A percentile compares a stretch with the other conserved stretches of the same genome.
These are phyloP conservation scores for Vanilla planifolia DNA, from an alignment of 106 monocot genomes.

Conservation along the genomic window DNA sequence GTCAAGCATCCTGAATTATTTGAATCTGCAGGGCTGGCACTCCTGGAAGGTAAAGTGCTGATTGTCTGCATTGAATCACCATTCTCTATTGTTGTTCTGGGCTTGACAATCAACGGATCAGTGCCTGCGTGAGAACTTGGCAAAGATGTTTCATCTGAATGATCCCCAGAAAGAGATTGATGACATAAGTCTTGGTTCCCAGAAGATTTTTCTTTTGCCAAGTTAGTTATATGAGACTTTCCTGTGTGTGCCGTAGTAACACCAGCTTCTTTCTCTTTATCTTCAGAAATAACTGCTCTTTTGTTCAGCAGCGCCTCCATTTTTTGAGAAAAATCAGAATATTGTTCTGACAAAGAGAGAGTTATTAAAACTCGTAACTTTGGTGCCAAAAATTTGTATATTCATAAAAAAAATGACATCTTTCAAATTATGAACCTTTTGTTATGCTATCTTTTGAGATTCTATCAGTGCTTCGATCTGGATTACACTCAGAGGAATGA, in stretches of 20 bases:
- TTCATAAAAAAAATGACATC: neutral
- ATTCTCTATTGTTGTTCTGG: constrained; percentile 6
- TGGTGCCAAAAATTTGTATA: constrained; percentile 11
- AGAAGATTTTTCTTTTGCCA: constrained; percentile 14
- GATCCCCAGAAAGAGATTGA: constrained; percentile 26
- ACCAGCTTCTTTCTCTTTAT: constrained; percentile 15
- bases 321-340: constrained; percentile 13
- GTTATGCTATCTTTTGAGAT: constrained; percentile 12
- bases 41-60: constrained; percentile 38
- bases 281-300: constrained; percentile 12
- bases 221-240: constrained; percentile 10
- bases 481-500: constrained; percentile 18
- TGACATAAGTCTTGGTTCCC: constrained; percentile 13
- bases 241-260: constrained; percentile 6
- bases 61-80: constrained; percentile 20
- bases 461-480: constrained; percentile 17
- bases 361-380: constrained; percentile 1
- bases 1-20: constrained; percentile 14
- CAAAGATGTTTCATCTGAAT: constrained; percentile 16
- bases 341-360: constrained; percentile 9
- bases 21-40: constrained; percentile 44
- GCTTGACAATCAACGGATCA: constrained; percentile 7
- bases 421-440: constrained; percentile 6
- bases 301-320: constrained; percentile 6
- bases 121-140: neutral